These are phyloP conservation scores for Gomphus bonarii DNA, from an alignment of 1,284 basidiomycete species.

Conservation along the genomic window DNA sequence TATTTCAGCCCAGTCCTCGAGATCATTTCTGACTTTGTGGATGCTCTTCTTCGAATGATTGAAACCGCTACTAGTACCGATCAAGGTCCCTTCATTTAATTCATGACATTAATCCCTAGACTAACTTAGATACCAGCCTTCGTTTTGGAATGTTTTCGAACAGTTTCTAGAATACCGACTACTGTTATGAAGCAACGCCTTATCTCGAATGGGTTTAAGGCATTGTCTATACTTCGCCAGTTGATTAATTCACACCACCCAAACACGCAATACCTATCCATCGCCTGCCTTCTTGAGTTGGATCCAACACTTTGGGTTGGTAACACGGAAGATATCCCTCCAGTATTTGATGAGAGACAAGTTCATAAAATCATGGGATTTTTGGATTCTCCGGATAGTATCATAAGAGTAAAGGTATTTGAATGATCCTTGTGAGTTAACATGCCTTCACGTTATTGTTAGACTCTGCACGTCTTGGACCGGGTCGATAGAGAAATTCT, in stretches of 20 bases:
- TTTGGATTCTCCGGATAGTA: conserved; percentile 44
- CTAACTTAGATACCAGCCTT: conserved; percentile 22
- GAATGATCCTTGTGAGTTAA: conserved; percentile 3
- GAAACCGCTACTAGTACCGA: not conserved
- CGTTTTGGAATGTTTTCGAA: conserved; percentile 40
- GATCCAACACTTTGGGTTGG: conserved; percentile 59
- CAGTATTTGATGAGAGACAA: conserved; percentile 53
- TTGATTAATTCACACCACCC: conserved; percentile 43
- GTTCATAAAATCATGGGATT: conserved; percentile 59
- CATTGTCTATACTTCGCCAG: conserved; percentile 37
- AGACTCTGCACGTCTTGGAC: conserved; percentile 49
- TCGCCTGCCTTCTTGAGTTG: conserved; percentile 49
- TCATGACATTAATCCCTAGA: no score
- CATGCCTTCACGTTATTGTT: conserved; percentile 11
- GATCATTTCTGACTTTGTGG: not conserved
- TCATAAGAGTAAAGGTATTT: conserved; percentile 48
- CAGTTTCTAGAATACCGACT: conserved; percentile 22
- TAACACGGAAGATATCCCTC: conserved; percentile 27
- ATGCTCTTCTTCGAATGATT: not conserved
- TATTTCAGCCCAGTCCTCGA: not conserved
- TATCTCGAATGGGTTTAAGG: conserved; percentile 22
- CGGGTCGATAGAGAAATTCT: conserved; percentile 48
- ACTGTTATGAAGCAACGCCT: not conserved
- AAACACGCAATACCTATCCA: conserved; percentile 54
- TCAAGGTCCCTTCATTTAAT: not conserved